Base-by-base conservation (phyloP, 2,329 filamentous ascomycete species). In the Microsporum canis region DNA sequence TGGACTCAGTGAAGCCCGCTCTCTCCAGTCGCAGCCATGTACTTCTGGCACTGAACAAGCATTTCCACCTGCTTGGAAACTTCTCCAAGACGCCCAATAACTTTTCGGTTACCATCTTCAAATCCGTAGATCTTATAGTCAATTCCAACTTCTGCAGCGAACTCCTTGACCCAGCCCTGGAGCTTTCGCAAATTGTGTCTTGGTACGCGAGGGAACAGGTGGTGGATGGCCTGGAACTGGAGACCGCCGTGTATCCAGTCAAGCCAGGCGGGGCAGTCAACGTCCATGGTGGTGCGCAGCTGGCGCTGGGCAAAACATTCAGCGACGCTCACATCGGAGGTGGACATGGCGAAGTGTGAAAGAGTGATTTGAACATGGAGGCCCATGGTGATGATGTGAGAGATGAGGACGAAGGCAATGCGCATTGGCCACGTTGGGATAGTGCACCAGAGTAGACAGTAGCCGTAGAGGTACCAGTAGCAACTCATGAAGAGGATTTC, bases 281-380 rank as follows among this genome's bases (percentile, higher is more conserved):
- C 85, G 65, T 95, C 90, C 90, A 95, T 95, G 8, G 91, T 95
- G 0, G 91, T 95, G 67, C 91, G 86, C 47, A 96, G 80, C 87
- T 95, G 94, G 73, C 86, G 88, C 74, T 95, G 90, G 0, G 91
- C 84, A 72, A 96, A 96, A 0, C 88, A 94, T 72, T 96, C 91
- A 58, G 85, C 79, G 1, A 87, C 84, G 0, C 91, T 91, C 12
- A 95, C 79, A 67, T 96, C 89, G 6, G 88, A 82, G 0, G 91
- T 96, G 68, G 88, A 91, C 90, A 95, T 96, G 65, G 88, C 88
- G 74, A 94, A 96, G 74, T 96, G 91, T 2, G 88, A 94, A 17
- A 95, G 82, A 0, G 90, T 94, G 71, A 96, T 95, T 72, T 96
- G 91, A 10, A 91, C 82, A 72, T 96, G 91, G 53, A 96, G 77